Evolutionary conservation across 345 rosid species (phyloP), one percentile per base, ranked within the genome.

Genomic region (Lumnitzera littorea): DNA sequence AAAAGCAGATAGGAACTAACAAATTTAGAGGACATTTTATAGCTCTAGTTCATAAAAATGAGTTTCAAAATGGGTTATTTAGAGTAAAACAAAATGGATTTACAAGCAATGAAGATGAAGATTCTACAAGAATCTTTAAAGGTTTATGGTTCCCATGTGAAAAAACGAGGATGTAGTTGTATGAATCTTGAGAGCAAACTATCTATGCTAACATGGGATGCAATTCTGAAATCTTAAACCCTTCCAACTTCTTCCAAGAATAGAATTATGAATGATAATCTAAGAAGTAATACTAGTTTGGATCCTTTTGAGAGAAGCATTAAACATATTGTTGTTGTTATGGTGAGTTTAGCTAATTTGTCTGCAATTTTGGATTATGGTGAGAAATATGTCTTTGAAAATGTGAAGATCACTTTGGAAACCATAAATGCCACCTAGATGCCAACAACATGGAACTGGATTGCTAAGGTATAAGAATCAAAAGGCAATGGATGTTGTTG

Each of bases 131-230:
- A 51, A 53, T 86, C 87, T 11, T 58, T 79, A 13, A 82, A 81
- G 52, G 81, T 83, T 11, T 68, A 62, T 27, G 58, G 72, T 13
- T 57, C 62, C 23, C 5, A 9, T 0, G 57, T 56, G 31, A 52
- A 15, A 52, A 59, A 69, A 41, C 47, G 43, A 14, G 13, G 55
- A 62, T 47, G 55, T 72, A 25, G 78, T 71, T 65, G 74, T 67
- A 54, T 70, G 77, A 80, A 83, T 58, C 65, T 83, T 31, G 81
- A 76, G 69, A 78, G 78, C 73, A 83, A 82, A 73, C 67, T 81
- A 15, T 86, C 87, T 9, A 77, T 86, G 71, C 74, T 81, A n/a
- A 80, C 78, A 46, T 86, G 94, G 87, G 89, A 86, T 47, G 89
- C 89, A 16, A 78, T 86, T 51, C 89, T 87, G 0, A 80, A 72